phyloP scores from a whole-genome alignment of 257 asterid species.

The Ocimum tenuiflorum region DNA sequence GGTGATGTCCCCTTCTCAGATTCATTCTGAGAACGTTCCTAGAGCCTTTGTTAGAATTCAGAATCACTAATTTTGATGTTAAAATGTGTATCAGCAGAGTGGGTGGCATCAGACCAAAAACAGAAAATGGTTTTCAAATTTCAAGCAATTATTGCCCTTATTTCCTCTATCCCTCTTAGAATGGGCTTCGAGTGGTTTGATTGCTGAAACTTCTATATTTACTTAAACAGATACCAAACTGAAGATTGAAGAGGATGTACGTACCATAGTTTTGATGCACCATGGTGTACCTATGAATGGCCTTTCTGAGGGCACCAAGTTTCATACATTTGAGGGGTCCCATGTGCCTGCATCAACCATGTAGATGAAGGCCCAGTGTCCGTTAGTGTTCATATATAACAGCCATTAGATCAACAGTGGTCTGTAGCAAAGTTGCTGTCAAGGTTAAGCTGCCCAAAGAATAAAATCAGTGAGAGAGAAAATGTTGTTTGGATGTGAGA shows the following conservation, averaged over 20 bases:
- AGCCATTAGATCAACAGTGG: no score
- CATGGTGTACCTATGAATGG: conserved; percentile 62
- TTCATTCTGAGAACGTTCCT: no score
- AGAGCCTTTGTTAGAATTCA: no score
- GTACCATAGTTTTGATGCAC: conserved; percentile 76
- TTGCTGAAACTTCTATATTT: not conserved
- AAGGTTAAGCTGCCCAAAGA: not conserved
- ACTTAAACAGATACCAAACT: no score
- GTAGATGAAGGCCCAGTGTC: not conserved
- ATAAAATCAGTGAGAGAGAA: not conserved
- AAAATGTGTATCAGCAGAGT: no score
- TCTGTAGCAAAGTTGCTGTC: not conserved
- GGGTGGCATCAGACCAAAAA: not conserved
- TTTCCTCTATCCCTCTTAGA: not conserved
- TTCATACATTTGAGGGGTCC: conserved; percentile 59
- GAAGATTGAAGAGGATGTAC: conserved; percentile 12
- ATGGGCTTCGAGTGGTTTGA: not conserved
- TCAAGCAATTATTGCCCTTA: not conserved
- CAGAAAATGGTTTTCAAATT: conserved; percentile 1
- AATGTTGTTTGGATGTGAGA: not conserved
- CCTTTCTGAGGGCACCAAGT: conserved; percentile 66
- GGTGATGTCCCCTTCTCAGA: no score
- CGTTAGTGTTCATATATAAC: not conserved
- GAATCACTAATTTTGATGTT: no score
- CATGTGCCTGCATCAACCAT: conserved; percentile 43